These are phyloP conservation scores for Leccinum subgranulosum DNA, from an alignment of 768 basidiomycete genomes.

Conservation along the genomic window DNA sequence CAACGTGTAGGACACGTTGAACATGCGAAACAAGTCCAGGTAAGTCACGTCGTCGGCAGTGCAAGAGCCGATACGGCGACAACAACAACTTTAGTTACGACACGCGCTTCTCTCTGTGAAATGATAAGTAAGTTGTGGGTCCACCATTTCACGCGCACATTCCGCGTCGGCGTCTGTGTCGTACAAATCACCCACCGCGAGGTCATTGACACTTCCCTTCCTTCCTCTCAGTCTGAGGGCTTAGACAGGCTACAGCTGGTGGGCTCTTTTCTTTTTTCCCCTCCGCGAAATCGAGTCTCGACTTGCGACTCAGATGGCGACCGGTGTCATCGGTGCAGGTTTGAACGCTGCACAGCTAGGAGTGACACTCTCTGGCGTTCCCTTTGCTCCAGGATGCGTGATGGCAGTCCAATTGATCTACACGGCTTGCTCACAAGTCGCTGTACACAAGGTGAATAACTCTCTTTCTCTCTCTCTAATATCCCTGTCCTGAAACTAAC, in stretches of 20 bases:
- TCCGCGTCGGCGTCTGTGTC: background rate
- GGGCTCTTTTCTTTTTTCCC: background rate
- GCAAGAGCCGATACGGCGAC: background rate
- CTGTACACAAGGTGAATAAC: constrained; percentile 45
- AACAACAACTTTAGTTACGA: too few relatives aligned
- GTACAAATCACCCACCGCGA: too few relatives aligned
- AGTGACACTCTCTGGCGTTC: constrained; percentile 43
- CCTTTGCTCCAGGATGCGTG: constrained; percentile 44
- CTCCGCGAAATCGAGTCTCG: background rate
- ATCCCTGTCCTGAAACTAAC: background rate
- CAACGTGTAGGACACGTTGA: background rate
- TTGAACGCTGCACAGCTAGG: constrained; percentile 39
- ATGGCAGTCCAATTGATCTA: constrained; percentile 43
- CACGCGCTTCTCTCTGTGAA: background rate
- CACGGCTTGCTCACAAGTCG: constrained; percentile 43
- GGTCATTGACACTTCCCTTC: background rate
- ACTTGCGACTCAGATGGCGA: constrained; percentile 13
- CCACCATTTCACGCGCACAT: background rate
- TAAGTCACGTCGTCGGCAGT: background rate
- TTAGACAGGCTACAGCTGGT: background rate
- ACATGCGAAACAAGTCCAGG: background rate
- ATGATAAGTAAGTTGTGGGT: background rate
- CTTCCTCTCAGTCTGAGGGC: too few relatives aligned
- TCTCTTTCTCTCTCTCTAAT: background rate
- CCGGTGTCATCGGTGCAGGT: constrained; percentile 11